These are phyloP conservation scores for Pythium scleroteichum DNA, from an alignment of 352 stramenopile species.

Conservation along the genomic window DNA sequence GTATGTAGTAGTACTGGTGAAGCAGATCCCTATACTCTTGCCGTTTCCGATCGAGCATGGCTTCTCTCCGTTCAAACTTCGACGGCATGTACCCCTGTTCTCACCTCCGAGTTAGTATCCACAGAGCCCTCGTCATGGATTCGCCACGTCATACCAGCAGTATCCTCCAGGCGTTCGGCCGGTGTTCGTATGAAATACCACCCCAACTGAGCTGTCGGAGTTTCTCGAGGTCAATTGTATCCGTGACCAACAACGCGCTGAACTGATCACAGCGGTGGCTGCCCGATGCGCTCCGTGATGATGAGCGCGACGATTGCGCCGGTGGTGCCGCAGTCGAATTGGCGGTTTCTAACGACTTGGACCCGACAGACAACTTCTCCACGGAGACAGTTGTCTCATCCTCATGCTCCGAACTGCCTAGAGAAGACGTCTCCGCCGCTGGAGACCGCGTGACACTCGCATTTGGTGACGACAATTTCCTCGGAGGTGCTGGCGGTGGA, in stretches of 20 bases:
- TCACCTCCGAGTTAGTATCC: neutral
- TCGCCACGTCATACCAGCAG: constrained; percentile 75
- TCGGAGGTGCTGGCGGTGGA: constrained; percentile 48
- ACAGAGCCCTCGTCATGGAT: neutral
- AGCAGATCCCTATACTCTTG: constrained; percentile 96
- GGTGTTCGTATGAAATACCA: constrained; percentile 84
- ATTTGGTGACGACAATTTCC: constrained; percentile 31
- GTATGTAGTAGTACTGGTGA: constrained; percentile 97
- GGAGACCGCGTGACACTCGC: constrained; percentile 16
- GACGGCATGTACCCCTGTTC: constrained; percentile 94
- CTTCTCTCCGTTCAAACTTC: constrained; percentile 89
- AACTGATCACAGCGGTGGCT: constrained; percentile 81
- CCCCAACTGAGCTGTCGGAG: constrained; percentile 92
- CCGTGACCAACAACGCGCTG: constrained; percentile 57
- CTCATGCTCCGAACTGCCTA: constrained; percentile 27
- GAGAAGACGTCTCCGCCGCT: constrained; percentile 10
- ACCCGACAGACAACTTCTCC: constrained; percentile 27
- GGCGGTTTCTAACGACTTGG: constrained; percentile 21
- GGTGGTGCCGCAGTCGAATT: constrained; percentile 1
- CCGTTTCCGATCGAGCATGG: constrained; percentile 93
- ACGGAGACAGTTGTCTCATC: constrained; percentile 16
- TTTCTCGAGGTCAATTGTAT: constrained; percentile 89
- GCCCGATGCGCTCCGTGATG: constrained; percentile 62
- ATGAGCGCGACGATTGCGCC: constrained; percentile 11
- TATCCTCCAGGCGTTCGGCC: constrained; percentile 94